These are phyloP conservation scores for Colletotrichum truncatum DNA, from an alignment of 2,329 filamentous ascomycete genomes.

Conservation along the genomic window DNA sequence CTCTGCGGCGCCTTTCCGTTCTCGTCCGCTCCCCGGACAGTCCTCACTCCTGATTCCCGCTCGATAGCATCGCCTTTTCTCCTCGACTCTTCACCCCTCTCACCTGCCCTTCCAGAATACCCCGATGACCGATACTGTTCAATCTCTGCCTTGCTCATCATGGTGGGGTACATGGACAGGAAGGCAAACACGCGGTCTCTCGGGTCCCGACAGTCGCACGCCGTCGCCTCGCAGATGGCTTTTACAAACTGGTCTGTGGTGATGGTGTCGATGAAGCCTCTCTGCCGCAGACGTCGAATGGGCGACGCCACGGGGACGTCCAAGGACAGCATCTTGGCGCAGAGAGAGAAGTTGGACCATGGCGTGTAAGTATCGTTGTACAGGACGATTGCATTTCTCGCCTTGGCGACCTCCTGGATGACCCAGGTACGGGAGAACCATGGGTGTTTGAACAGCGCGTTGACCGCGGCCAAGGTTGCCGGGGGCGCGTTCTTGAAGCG, in stretches of 20 bases:
- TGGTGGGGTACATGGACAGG: neutral
- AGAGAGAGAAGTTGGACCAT: neutral
- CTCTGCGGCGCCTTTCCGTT: neutral
- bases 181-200: conserved; percentile 7
- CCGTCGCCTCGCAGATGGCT: neutral
- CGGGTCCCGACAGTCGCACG: neutral
- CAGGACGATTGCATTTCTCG: neutral
- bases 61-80: neutral
- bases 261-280: neutral
- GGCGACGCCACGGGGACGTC: neutral
- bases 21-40: neutral
- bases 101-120: neutral
- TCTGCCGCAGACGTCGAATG: neutral
- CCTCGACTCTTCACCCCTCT: neutral
- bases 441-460: neutral
- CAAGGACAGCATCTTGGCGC: neutral
- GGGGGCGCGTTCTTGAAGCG: conserved; percentile 3
- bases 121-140: neutral
- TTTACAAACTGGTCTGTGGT: conserved; percentile 4
- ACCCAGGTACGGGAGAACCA: conserved; percentile 3
- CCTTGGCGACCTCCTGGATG: neutral
- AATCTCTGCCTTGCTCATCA: neutral
- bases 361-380: neutral
- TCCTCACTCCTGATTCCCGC: too few species aligned
- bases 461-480: neutral